These are phyloP conservation scores for Pythium folliculosum DNA, from an alignment of 352 stramenopile genomes.

Conservation along the genomic window DNA sequence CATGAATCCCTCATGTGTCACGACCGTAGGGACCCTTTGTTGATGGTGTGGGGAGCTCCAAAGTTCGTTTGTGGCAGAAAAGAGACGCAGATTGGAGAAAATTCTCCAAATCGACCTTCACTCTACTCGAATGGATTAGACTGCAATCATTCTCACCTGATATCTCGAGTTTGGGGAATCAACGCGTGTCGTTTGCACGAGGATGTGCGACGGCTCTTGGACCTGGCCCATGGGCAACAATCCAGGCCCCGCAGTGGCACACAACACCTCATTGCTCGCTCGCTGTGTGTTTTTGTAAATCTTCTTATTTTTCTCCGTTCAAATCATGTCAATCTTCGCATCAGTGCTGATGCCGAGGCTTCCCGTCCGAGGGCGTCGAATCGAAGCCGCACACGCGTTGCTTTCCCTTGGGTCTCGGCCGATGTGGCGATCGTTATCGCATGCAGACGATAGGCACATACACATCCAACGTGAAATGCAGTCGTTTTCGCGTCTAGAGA, in stretches of 20 bases:
- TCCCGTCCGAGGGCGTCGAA: background rate
- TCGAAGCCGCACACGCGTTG: background rate
- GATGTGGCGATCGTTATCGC: background rate
- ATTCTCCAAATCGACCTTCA: conserved; percentile 25
- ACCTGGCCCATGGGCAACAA: too few relatives aligned
- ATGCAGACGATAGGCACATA: conserved; percentile 10
- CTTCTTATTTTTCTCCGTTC: conserved; percentile 11
- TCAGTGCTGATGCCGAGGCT: background rate
- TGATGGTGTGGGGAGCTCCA: background rate
- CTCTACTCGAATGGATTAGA: conserved; percentile 6
- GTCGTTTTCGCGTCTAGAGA: conserved; percentile 42
- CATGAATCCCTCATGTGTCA: too few relatives aligned
- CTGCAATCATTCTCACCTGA: background rate
- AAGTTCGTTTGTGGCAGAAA: background rate
- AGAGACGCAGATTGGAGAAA: conserved; percentile 13
- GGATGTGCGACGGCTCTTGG: too few relatives aligned
- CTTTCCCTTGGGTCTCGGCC: background rate
- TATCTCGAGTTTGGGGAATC: too few relatives aligned
- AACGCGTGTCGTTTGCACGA: too few relatives aligned
- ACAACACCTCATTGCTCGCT: too few relatives aligned
- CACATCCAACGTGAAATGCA: conserved; percentile 17
- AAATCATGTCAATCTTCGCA: conserved; percentile 2
- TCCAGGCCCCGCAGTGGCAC: too few relatives aligned
- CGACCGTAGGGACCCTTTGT: background rate
- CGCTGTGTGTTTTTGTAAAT: background rate